Conservation (phyloP, 305 asterid species). For the Withania somnifera region DNA sequence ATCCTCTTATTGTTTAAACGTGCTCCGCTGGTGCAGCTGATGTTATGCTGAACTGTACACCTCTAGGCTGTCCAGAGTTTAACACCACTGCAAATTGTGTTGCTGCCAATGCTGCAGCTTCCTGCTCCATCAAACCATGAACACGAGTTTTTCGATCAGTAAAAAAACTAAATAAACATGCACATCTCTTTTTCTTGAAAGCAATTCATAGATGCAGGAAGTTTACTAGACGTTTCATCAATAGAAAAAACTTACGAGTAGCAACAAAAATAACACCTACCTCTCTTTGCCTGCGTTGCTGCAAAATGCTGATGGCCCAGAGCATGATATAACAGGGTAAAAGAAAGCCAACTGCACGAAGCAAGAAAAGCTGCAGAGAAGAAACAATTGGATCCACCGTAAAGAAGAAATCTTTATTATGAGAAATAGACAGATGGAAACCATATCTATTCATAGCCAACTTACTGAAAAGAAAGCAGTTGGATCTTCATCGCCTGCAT, state of each 20-base stretch:
- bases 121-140: slow-evolving; percentile 28
- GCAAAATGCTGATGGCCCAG: slow-evolving; percentile 88
- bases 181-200: neutral
- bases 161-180: neutral
- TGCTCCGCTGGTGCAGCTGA: slow-evolving; percentile 58
- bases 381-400: neutral
- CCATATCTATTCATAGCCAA: neutral
- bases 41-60: slow-evolving; percentile 55
- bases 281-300: slow-evolving; percentile 93
- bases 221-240: too few species aligned
- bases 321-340: slow-evolving; percentile 93
- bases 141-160: neutral
- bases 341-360: slow-evolving; percentile 85
- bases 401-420: neutral
- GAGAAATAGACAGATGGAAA: neutral
- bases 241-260: too few species aligned
- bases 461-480: slow-evolving; percentile 78
- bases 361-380: slow-evolving; percentile 71
- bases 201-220: neutral
- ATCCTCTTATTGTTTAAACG: slow-evolving; percentile 24
- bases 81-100: slow-evolving; percentile 74
- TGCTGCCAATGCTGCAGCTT: slow-evolving; percentile 81
- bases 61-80: slow-evolving; percentile 73
- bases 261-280: slow-evolving; percentile 17
- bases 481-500: slow-evolving; percentile 62